Evolutionary conservation across 495 filamentous ascomycete species (phyloP).

Genomic region (Neurospora sp.): DNA sequence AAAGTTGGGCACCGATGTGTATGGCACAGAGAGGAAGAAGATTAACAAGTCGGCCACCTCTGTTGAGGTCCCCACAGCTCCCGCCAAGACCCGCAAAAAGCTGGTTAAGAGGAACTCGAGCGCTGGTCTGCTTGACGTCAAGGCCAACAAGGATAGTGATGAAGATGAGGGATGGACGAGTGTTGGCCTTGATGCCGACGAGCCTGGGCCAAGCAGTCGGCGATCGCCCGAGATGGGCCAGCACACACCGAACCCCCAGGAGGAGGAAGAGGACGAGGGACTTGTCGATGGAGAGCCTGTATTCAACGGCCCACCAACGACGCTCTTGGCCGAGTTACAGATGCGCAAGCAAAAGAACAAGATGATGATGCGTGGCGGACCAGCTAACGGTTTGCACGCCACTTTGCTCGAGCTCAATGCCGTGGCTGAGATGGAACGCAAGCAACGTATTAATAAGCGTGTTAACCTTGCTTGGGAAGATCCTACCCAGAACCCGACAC

Average conservation of each 20-base stretch:
- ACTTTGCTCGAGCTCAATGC: conserved; percentile 87
- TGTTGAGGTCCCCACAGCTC: conserved; percentile 1
- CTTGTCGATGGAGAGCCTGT: conserved; percentile 30
- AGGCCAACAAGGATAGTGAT: conserved; percentile 7
- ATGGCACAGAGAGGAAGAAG: conserved; percentile 41
- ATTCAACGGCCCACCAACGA: conserved; percentile 69
- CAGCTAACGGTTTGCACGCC: conserved; percentile 66
- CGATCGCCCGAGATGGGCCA: neutral
- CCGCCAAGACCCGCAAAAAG: conserved; percentile 9
- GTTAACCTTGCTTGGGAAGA: conserved; percentile 89
- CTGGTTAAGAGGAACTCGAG: conserved; percentile 16
- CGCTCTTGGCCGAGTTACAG: conserved; percentile 85
- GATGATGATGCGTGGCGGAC: conserved; percentile 58
- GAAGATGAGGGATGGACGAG: conserved; percentile 10
- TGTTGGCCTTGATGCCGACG: conserved; percentile 3
- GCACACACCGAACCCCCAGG: conserved; percentile 12
- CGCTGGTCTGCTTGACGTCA: conserved; percentile 5
- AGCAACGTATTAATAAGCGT: conserved; percentile 59
- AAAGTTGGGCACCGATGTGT: conserved; percentile 55
- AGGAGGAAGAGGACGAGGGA: conserved; percentile 24
- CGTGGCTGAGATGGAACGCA: conserved; percentile 77
- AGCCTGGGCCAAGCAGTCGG: neutral
- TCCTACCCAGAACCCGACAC: conserved; percentile 30
- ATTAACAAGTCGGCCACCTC: conserved; percentile 16
- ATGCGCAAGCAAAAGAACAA: conserved; percentile 78